A percentile compares a stretch with the other conserved stretches of the same genome.
Evolutionary conservation across 2,329 filamentous ascomycete species (phyloP).

Genomic region (Aspergillus pseudotamarii): DNA sequence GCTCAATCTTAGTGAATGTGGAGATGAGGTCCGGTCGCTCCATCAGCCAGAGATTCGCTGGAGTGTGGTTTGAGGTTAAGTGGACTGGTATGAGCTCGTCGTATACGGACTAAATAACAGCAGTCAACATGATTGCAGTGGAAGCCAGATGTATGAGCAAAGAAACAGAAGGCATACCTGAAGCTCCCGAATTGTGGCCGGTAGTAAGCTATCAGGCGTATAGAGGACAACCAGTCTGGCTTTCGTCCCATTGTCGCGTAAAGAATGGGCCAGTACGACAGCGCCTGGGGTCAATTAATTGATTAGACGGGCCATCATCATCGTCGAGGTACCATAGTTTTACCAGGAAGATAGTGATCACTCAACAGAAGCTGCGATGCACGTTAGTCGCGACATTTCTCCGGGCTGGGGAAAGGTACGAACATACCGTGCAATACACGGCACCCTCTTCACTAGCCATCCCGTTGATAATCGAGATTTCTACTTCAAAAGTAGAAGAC

Average conservation of each 20-base stretch:
- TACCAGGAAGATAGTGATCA: constrained; percentile 91
- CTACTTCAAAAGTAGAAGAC: not conserved
- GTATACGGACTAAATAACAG: constrained; percentile 68
- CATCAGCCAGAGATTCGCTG: constrained; percentile 88
- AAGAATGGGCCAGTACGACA: constrained; percentile 88
- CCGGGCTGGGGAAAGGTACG: not conserved
- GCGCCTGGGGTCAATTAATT: constrained; percentile 63
- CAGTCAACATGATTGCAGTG: constrained; percentile 22
- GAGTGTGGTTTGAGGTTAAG: constrained; percentile 73
- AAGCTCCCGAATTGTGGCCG: constrained; percentile 75
- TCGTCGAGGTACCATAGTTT: constrained; percentile 25
- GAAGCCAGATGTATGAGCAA: constrained; percentile 2
- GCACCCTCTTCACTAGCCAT: constrained; percentile 55
- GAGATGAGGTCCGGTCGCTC: constrained; percentile 85
- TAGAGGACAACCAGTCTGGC: constrained; percentile 86
- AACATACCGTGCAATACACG: constrained; percentile 67
- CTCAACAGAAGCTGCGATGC: constrained; percentile 77
- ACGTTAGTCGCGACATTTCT: constrained; percentile 14
- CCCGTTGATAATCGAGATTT: constrained; percentile 14
- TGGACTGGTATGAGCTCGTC: constrained; percentile 86
- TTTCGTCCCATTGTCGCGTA: constrained; percentile 84
- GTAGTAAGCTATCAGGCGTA: constrained; percentile 76
- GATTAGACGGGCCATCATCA: constrained; percentile 10
- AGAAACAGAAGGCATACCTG: constrained; percentile 54
- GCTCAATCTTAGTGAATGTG: constrained; percentile 92